These are phyloP conservation scores for Backusella tuberculispora DNA, from an alignment of 192 early-diverging fungal species.

Conservation along the genomic window DNA sequence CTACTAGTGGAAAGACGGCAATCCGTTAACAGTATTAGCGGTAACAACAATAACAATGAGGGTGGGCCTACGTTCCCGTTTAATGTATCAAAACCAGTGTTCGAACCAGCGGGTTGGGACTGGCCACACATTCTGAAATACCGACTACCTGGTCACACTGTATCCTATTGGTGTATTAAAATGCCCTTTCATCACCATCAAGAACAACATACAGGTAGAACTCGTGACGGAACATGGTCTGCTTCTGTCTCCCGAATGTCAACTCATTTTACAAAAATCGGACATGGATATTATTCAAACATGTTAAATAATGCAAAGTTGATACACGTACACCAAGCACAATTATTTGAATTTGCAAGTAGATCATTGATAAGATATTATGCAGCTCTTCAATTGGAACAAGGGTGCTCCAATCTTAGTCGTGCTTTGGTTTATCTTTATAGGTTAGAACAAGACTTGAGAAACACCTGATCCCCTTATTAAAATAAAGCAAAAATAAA, in stretches of 20 bases:
- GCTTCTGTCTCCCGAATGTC: conserved; percentile 19
- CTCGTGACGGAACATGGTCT: not conserved
- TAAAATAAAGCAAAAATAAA: too few relatives aligned
- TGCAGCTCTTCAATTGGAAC: conserved; percentile 23
- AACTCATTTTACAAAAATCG: conserved; percentile 26
- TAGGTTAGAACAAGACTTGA: conserved; percentile 12
- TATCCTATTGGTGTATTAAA: not conserved
- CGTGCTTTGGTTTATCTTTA: not conserved
- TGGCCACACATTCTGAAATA: conserved; percentile 20
- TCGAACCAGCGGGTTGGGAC: conserved; percentile 25
- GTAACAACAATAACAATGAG: not conserved
- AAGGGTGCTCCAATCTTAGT: conserved; percentile 18
- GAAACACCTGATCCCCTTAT: conserved; percentile 4
- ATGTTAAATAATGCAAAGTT: conserved; percentile 25
- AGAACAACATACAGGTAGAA: not conserved
- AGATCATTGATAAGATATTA: conserved; percentile 13
- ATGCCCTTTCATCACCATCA: not conserved
- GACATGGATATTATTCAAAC: conserved; percentile 24
- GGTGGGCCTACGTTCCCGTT: not conserved
- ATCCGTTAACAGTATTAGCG: not conserved
- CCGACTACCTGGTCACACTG: not conserved
- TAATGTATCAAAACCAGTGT: conserved; percentile 21
- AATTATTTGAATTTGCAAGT: conserved; percentile 24
- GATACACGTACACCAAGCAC: conserved; percentile 22
- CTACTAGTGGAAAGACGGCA: conserved; percentile 1